Evolutionary conservation across 108 stramenopile genomes (phyloP), one percentile per base, ranked within the genome.

Genomic region (Nannochloropsis salina): DNA sequence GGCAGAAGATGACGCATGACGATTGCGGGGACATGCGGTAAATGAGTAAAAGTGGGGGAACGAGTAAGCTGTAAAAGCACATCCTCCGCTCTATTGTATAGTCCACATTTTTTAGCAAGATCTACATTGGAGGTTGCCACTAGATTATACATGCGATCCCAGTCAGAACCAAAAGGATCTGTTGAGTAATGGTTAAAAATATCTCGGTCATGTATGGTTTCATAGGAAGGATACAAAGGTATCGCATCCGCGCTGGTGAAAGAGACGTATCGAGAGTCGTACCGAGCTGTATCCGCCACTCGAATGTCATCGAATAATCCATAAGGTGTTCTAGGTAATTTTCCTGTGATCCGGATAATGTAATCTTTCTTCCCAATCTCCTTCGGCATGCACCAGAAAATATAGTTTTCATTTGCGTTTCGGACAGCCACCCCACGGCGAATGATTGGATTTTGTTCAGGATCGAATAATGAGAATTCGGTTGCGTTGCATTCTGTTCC

Each of bases 371-470:
- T 3, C 61, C 20, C n/a, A 2, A 74, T 74, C 61, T 74, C 61
- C n/a, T 74, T 74, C n/a, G 61, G 61, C 61, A 74, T 74, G 61
- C 61, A 74, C 61, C 61, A 74, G 61, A 74, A 74, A 2, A 74
- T 74, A n/a, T 74, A 74, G 61, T 74, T 74, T n/a, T 74, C 61
- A n/a, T 74, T 74, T 15, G 15, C n/a, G n/a, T 74, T 74, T 15
- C 61, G 61, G 61, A 74, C 61, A 15, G 61, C 61, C 4, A 74
- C 61, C n/a, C 61, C 61, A 3, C 61, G 61, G 61, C 61, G 61
- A 8, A 74, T 74, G 4, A 74, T 74, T 15, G 61, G 61, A n/a
- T 74, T 74, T 0, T 74, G 61, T n/a, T 74, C 61, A 15, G 61
- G 61, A 74, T 74, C 61, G n/a, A 74, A 74, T n/a, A 74, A n/a